Base-by-base conservation (phyloP, 257 asterid species). In the Nicotiana undulata region DNA sequence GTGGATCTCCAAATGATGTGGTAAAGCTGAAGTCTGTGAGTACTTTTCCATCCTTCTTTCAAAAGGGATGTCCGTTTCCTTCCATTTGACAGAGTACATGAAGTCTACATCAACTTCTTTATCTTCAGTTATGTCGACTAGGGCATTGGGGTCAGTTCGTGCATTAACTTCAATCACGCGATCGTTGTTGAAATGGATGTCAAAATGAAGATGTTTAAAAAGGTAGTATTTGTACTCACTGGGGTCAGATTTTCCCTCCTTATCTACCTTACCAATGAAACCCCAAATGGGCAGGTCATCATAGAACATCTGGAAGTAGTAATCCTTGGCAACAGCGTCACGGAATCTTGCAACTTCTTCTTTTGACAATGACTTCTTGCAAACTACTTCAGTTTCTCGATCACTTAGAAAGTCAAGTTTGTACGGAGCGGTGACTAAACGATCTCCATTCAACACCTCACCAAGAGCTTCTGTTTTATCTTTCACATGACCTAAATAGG, bases 1-100 rank as follows among this genome's bases (percentile, higher is more conserved):
- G 26, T 84, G 86, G 58, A 84, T 84, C 56, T 84, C 86, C 87
- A 85, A 72, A 63, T 81, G 84, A 52, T 81, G 84, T 37, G 83
- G 87, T 59, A 85, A 58, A 7, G 87, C 80, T 55, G 87, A 85
- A 70, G 81, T 40, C 22, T 85, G 85, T 18, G 87, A 78, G 76
- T 81, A 85, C 22, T 82, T 85, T 34, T 85, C 87, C 87, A 85
- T 85, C 65, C 87, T 85, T 60, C 82, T 85, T 32, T 85, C 87
- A 72, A 85, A 85, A 63, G 85, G 81, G 17, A 61, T 85, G 4
- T 6, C 52, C 10, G 87, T 78, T 79, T 79, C 87, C 81, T 81
- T 82, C 87, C 87, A 85, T 85, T 85, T 85, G 16, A 82, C 87
- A 74, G 83, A 68, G 55, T 85, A 85, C 80, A 76, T 81, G 75